Base-by-base conservation (phyloP, 306 rosid species). In the Trifolium dubium region DNA sequence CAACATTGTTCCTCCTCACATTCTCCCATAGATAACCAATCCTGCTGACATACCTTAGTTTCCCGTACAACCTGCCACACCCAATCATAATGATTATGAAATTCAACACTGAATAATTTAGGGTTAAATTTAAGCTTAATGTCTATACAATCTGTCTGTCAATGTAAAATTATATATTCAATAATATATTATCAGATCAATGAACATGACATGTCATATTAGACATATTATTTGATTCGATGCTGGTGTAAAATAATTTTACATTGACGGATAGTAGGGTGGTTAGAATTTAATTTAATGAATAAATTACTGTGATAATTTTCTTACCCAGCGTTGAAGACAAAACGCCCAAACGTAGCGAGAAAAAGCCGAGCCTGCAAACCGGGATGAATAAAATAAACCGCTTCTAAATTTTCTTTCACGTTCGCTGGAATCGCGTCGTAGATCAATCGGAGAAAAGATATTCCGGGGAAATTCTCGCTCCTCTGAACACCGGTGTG, bases 381-480 rank as follows among this genome's bases (percentile, higher is more conserved):
- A 13, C 87, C 98, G 0, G 98, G 96, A 34, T 93, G 98, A 28
- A 93, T 82, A 5, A 93, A 89, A 71, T 87, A 93, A 9, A 93
- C 91, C 0, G 97, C 89, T 61, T 88, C 89, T 0, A 94, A 92
- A 82, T 94, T 94, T 56, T 79, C 89, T 70, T 84, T 92, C 3
- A 94, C 95, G 81, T 62, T 60, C 60, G 78, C 49, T 78, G 97
- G 95, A 63, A 91, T 87, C 14, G 95, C 88, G 14, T 94, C 98
- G 85, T 94, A 88, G 83, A 94, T 85, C 9, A 86, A 86, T 35
- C 97, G 84, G 41, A 94, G 77, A 64, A 85, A 84, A 1, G 97
- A 90, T 40, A 91, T 91, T 72, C 97, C 98, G 8, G 96, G 90
- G 5, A 94, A 89, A 82, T 94, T 94, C 82, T 89, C 95, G 81